Conservation (phyloP, 306 rosid species). For the Vigna trinervia region DNA sequence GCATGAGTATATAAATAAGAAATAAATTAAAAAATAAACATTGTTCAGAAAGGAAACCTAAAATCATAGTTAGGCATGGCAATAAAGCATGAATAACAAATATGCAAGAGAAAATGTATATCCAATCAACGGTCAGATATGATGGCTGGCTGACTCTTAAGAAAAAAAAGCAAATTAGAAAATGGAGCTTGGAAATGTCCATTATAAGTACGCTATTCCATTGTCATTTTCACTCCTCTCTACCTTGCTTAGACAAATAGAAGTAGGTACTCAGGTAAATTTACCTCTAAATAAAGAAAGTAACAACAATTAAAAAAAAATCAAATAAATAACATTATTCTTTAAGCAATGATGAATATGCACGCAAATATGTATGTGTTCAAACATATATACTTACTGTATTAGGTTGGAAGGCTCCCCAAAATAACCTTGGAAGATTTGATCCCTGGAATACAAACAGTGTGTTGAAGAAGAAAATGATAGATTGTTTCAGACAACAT, state of each 20-base stretch:
- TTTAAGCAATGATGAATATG: conserved; percentile 16
- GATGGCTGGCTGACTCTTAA: too few relatives aligned
- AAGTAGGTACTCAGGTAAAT: conserved; percentile 1
- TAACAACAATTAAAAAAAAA: conserved; percentile 5
- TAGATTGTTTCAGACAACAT: neutral
- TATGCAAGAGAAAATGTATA: too few relatives aligned
- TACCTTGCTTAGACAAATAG: conserved; percentile 10
- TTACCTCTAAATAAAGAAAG: conserved; percentile 29
- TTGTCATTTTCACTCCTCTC: neutral
- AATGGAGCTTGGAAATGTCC: neutral
- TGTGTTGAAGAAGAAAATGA: conserved; percentile 11
- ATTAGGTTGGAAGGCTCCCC: conserved; percentile 85
- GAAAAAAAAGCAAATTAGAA: too few relatives aligned
- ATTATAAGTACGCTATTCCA: neutral
- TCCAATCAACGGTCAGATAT: too few relatives aligned
- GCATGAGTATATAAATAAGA: neutral
- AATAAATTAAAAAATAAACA: conserved; percentile 7
- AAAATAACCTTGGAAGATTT: conserved; percentile 81
- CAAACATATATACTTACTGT: conserved; percentile 58
- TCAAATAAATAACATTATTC: conserved; percentile 19
- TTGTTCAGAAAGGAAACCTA: neutral
- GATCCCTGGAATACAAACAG: conserved; percentile 70
- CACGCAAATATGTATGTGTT: neutral
- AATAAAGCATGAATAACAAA: too few relatives aligned
- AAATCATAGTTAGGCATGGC: conserved; percentile 1